Evolutionary conservation across 2,329 filamentous ascomycete species (phyloP).

Genomic region (Ceratocystis huliohia): DNA sequence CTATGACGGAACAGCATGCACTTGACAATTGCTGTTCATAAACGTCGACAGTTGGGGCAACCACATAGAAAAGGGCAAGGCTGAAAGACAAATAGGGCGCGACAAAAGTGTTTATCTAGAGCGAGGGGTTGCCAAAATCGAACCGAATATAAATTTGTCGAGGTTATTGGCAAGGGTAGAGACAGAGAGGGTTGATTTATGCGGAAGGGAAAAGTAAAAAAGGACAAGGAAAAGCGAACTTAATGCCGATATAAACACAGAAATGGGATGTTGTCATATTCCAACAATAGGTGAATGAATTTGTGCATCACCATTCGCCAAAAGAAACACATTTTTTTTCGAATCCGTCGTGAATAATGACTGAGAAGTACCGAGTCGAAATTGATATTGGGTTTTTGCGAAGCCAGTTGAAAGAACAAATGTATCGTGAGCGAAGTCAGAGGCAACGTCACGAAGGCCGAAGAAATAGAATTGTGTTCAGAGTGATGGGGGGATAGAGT

Average conservation of each 20-base stretch:
- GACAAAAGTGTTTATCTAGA: constrained; percentile 3
- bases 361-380: constrained; percentile 14
- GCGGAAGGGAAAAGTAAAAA: not conserved
- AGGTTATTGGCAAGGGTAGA: not conserved
- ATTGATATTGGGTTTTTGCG: constrained; percentile 10
- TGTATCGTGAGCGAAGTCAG: not conserved
- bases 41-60: not conserved
- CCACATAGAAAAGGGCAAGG: not conserved
- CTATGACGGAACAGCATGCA: not conserved
- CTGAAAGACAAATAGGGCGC: not conserved
- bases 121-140: not conserved
- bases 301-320: constrained; percentile 13
- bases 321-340: constrained; percentile 19
- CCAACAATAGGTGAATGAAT: not conserved
- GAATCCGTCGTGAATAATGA: constrained; percentile 19
- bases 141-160: not conserved
- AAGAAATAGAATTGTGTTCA: not conserved
- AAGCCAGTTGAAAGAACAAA: constrained; percentile 12
- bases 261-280: constrained; percentile 10
- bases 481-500: not conserved
- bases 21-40: not conserved
- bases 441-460: constrained; percentile 7
- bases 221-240: not conserved
- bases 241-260: constrained; percentile 12
- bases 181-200: not conserved